Conservation (phyloP, 23 red algal species). For the Gracilariopsis chorda region DNA sequence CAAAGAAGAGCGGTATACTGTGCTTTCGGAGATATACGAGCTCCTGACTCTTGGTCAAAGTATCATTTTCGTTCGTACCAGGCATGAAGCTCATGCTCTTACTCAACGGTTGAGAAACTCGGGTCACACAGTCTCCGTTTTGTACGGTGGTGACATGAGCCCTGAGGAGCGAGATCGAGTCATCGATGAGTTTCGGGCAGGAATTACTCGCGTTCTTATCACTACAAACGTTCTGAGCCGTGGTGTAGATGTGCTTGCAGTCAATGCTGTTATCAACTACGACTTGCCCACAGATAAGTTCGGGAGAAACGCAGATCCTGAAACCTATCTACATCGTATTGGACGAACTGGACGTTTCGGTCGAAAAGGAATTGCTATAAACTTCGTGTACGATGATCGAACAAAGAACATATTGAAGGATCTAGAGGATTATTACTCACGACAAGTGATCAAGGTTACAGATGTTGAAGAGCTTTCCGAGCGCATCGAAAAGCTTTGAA, state of each 20-base stretch:
- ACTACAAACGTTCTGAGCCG: conserved; percentile 90
- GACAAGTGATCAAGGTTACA: conserved; percentile 51
- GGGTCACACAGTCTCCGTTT: conserved; percentile 88
- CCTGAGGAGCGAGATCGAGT: conserved; percentile 93
- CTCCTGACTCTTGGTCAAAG: conserved; percentile 82
- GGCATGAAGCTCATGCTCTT: conserved; percentile 57
- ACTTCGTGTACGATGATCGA: conserved; percentile 87
- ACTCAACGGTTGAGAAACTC: conserved; percentile 67
- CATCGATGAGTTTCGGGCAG: conserved; percentile 91
- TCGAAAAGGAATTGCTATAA: conserved; percentile 92
- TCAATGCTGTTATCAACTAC: conserved; percentile 96
- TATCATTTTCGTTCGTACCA: conserved; percentile 88
- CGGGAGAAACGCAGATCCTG: conserved; percentile 61
- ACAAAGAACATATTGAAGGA: conserved; percentile 67
- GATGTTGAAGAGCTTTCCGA: conserved; percentile 77
- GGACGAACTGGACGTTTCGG: conserved; percentile 97
- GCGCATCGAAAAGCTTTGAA: conserved; percentile 34
- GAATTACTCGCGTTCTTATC: conserved; percentile 84
- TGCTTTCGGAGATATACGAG: conserved; percentile 89
- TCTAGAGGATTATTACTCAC: conserved; percentile 82
- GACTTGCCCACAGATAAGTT: conserved; percentile 78
- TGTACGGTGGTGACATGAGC: conserved; percentile 90
- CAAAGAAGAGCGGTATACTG: conserved; percentile 67
- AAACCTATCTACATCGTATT: conserved; percentile 95
- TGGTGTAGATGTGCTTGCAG: conserved; percentile 86